Evolutionary conservation across 208 protist genomes (phyloP), one percentile per base, ranked within the genome.

Genomic region (Porcisia hertigi): DNA sequence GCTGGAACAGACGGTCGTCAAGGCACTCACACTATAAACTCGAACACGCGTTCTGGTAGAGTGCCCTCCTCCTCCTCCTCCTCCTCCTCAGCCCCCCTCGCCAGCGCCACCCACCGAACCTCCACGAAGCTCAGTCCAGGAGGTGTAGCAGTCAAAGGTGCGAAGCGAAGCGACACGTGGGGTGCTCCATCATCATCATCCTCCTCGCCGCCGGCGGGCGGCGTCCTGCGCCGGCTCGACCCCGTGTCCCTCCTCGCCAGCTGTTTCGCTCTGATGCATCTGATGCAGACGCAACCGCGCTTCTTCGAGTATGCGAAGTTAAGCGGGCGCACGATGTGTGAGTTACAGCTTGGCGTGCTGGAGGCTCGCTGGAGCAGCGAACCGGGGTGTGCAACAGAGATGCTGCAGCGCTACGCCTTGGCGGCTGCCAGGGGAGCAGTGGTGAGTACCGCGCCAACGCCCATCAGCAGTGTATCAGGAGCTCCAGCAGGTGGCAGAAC

Each of bases 191-290:
- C 30, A 30, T 39, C 64, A 53, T 34, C 14, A 30, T 18, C 25
- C 11, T 53, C 66, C 14, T 58, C 23, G n/a, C 66, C 49, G 30
- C 14, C 47, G 34, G 53, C 45, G 20, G 66, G 36, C 8, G 65
- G 23, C 2, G 71, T 72, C 41, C n/a, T 52, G 20, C 64, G 71
- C 20, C 62, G 16, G 11, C 30, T 81, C 25, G 75, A 64, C 67
- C 45, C 72, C 41, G 66, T 73, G 16, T 11, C 64, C n/a, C 16
- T 73, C 23, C 45, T 77, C 41, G 71, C 77, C 67, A 82, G 77
- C 54, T 63, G 63, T 52, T 59, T 63, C 0, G 71, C 77, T n/a
- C 67, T 77, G 58, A 73, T 77, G 20, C 77, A 82, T 59, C 77
- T 82, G 3, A 65, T 82, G 36, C 77, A 71, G 23, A 65, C 72